A percentile compares a stretch with the other conserved stretches of the same genome.
Conservation (phyloP, 257 asterid species). For the Solanum rostratum region DNA sequence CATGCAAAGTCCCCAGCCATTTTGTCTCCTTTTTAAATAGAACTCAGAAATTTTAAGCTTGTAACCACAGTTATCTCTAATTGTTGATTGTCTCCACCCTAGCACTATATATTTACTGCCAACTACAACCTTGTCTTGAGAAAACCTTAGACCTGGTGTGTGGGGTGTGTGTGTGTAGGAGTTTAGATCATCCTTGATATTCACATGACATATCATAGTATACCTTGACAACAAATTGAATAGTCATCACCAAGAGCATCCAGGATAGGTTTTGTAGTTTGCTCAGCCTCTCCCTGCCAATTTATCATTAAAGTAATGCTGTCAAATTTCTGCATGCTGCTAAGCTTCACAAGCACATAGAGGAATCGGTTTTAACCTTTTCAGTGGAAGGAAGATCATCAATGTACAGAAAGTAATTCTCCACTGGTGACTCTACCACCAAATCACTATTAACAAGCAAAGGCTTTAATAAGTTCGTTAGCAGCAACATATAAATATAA, state of each 20-base stretch:
- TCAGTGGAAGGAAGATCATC: conserved; percentile 66
- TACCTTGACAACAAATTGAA: conserved; percentile 83
- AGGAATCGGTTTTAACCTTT: conserved; percentile 39
- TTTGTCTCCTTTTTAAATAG: not conserved
- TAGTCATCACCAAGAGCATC: conserved; percentile 95
- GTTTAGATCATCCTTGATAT: not conserved
- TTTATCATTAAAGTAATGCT: not conserved
- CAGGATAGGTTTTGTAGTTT: conserved; percentile 43
- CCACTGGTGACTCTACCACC: conserved; percentile 86
- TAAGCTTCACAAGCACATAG: not conserved
- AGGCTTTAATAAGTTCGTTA: not conserved
- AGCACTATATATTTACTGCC: not conserved
- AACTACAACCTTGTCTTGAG: not conserved
- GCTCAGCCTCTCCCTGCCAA: conserved; percentile 66
- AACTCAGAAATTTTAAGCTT: not conserved
- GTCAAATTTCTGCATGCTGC: not conserved
- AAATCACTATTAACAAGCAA: conserved; percentile 40
- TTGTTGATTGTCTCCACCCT: not conserved
- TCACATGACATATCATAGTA: not conserved
- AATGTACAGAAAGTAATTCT: conserved; percentile 72
- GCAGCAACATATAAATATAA: not conserved
- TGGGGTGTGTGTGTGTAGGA: not conserved
- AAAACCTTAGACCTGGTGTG: not conserved
- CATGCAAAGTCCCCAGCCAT: not conserved
- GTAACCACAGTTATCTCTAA: not conserved